Base-by-base conservation (phyloP, 257 asterid genomes). In the Solanum dulcamara region DNA sequence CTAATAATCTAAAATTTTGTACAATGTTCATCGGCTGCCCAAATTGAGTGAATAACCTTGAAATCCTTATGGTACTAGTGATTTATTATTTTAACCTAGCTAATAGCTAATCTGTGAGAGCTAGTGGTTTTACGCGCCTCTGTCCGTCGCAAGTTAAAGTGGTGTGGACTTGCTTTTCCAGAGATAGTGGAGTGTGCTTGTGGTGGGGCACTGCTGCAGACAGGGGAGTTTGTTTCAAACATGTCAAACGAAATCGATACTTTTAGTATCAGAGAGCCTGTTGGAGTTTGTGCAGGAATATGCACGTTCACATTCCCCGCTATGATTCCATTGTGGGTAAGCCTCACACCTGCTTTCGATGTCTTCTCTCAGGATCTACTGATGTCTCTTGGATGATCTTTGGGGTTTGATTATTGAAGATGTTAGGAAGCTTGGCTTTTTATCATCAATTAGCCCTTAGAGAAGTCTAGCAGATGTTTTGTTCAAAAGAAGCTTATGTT, bases 121-220 rank as follows among this genome's bases (percentile, higher is more conserved):
- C 72, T 64, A 13, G 72, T 64, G n/a, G 38, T 30, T 28, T 28
- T 62, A 62, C 3, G 15, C 7, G 18, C 71, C 1, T 14, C 71
- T 62, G 38, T 28, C 71, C 15, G 20, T 28, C 4, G 22, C 71
- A 14, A 62, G 37, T 28, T 64, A 64, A 64, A 64, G 38, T 64
- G 38, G 40, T 13, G 22, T 64, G 40, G 40, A 64, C 14, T 28
- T 64, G 22, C 86, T 91, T 85, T 75, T 91, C 90, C 88, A 96
- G 99, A 96, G 98, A 98, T 96, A 88, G 97, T 96, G 85, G 99
- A 94, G 89, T 98, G 92, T 92, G 98, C 97, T 57, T 92, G 99
- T 90, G 98, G 98, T 83, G 94, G 94, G 98, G 98, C 94, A 83
- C 92, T 97, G 71, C 91, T 96, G 71, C 99, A 94, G 87, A 96